These are phyloP conservation scores for Melaleuca quinquenervia DNA, from an alignment of 345 rosid species.

Conservation along the genomic window DNA sequence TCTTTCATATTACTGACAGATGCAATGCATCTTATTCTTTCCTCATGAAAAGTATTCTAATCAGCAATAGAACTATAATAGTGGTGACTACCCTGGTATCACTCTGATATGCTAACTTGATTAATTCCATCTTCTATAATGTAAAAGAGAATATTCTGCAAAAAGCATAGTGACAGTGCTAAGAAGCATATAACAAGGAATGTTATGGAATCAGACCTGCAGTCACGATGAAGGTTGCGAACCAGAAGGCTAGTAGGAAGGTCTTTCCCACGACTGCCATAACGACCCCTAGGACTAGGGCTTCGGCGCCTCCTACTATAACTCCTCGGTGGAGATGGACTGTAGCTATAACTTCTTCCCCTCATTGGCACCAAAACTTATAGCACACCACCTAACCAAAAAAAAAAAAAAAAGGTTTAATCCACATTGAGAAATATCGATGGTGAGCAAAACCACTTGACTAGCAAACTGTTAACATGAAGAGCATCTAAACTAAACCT, in stretches of 20 bases:
- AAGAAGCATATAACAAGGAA: not conserved
- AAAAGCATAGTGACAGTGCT: not conserved
- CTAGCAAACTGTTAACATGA: not conserved
- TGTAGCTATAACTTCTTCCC: slow-evolving; percentile 74
- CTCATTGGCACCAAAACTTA: slow-evolving; percentile 27
- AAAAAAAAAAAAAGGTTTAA: not conserved
- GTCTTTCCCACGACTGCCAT: slow-evolving; percentile 48
- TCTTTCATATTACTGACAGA: not conserved
- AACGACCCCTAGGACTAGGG: slow-evolving; percentile 57
- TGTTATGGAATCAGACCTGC: slow-evolving; percentile 34
- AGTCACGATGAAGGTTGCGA: slow-evolving; percentile 70
- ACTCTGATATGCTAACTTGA: not conserved
- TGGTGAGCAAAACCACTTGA: not conserved
- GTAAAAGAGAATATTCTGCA: not conserved
- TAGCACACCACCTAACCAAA: not conserved
- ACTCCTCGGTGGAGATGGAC: slow-evolving; percentile 76
- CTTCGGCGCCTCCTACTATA: slow-evolving; percentile 50
- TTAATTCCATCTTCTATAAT: not conserved
- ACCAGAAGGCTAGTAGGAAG: slow-evolving; percentile 80
- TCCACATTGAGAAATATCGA: not conserved
- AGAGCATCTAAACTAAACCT: not conserved
- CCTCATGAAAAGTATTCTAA: not conserved
- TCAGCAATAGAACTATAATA: not conserved
- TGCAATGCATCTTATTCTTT: not conserved
- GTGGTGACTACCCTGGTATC: not conserved